Evolutionary conservation across 495 filamentous ascomycete genomes (phyloP).

Genomic region (Penicillium longicatenatum): DNA sequence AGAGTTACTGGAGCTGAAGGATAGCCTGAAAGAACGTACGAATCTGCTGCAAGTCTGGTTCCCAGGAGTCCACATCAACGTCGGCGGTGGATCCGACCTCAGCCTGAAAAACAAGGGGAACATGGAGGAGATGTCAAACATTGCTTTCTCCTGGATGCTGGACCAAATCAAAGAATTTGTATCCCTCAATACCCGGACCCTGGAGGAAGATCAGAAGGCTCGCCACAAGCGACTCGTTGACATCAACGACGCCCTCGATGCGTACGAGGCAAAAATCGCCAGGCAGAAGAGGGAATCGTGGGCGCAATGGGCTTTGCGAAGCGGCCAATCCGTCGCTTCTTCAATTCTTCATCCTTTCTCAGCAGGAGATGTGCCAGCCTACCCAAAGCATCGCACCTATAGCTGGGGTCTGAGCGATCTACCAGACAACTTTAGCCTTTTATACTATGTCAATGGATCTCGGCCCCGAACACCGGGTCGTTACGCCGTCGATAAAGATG

Average conservation of each 20-base stretch:
- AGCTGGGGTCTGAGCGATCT: slow-evolving; percentile 7
- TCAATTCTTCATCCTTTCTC: not conserved
- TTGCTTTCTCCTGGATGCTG: slow-evolving; percentile 10
- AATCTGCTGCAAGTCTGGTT: slow-evolving; percentile 11
- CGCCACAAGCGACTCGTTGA: not conserved
- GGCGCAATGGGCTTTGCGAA: not conserved
- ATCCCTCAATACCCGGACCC: not conserved
- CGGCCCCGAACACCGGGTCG: slow-evolving; percentile 10
- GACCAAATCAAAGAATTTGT: slow-evolving; percentile 9
- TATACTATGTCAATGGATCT: slow-evolving; percentile 12
- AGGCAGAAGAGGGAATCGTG: not conserved
- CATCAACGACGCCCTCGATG: not conserved
- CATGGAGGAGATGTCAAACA: slow-evolving; percentile 13
- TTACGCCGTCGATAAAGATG: slow-evolving; percentile 7
- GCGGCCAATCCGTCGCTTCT: not conserved
- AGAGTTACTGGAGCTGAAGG: not conserved
- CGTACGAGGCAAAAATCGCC: not conserved
- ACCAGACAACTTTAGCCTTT: slow-evolving; percentile 8
- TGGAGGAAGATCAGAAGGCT: not conserved
- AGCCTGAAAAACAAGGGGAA: slow-evolving; percentile 9
- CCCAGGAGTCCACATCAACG: slow-evolving; percentile 9
- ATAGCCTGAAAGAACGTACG: slow-evolving; percentile 9
- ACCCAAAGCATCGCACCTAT: not conserved
- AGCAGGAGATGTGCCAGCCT: not conserved
- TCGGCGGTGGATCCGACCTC: slow-evolving; percentile 8